phyloP scores from a whole-genome alignment of 768 basidiomycete species.

The Mycena alexandri region DNA sequence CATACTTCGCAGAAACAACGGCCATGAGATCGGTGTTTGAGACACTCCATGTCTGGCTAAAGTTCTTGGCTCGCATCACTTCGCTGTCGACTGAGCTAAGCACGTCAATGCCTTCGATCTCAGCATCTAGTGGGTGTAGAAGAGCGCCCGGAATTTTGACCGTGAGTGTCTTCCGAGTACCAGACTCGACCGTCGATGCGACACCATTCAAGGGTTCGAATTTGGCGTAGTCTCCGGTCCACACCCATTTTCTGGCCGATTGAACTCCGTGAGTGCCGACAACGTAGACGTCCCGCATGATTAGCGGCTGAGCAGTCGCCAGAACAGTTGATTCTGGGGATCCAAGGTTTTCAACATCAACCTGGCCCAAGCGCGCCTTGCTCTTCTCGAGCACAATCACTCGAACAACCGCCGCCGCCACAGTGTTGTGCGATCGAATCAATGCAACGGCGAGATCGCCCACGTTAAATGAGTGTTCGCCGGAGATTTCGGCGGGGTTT shows the following conservation, averaged over 20 bases:
- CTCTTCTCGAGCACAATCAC: conserved; percentile 10
- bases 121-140: background rate
- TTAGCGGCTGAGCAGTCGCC: too few relatives aligned
- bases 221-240: background rate
- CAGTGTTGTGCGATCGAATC: background rate
- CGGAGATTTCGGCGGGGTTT: background rate
- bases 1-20: conserved; percentile 12
- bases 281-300: background rate
- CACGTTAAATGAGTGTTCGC: conserved; percentile 1
- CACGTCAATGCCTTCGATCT: background rate
- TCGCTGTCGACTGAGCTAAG: background rate
- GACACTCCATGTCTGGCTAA: background rate
- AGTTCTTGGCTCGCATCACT: background rate
- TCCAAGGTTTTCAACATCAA: conserved; percentile 10
- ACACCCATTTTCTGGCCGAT: conserved; percentile 6
- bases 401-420: conserved; percentile 4
- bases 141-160: conserved; percentile 12
- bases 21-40: background rate
- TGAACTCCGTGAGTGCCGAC: background rate
- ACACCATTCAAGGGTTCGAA: conserved; percentile 12
- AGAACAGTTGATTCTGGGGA: too few relatives aligned
- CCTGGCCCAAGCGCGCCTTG: background rate
- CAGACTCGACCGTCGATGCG: background rate
- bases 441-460: conserved; percentile 10
- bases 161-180: conserved; percentile 3